Conservation (phyloP, 2,329 filamentous ascomycete species). For the Colletotrichum australisinense region DNA sequence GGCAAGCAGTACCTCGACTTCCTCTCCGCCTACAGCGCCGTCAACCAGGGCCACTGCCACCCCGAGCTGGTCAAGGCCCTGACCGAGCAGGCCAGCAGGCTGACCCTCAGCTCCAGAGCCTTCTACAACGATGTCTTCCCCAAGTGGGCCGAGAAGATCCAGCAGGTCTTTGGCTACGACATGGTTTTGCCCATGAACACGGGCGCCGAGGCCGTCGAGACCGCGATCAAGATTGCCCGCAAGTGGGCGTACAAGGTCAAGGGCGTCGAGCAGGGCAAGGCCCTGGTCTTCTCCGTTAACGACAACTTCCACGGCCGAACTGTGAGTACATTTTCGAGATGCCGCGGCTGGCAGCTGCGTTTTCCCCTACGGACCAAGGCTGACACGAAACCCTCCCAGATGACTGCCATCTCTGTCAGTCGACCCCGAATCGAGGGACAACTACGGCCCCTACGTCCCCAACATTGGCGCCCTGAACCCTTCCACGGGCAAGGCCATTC, state of each 20-base stretch:
- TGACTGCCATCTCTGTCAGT: constrained; percentile 94
- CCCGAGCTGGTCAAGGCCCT: constrained; percentile 93
- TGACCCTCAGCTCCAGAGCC: constrained; percentile 92
- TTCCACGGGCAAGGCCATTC: constrained; percentile 78
- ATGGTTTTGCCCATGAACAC: constrained; percentile 99
- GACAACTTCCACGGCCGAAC: constrained; percentile 98
- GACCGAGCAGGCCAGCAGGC: constrained; percentile 85
- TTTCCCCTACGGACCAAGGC: background rate
- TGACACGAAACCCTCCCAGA: constrained; percentile 49
- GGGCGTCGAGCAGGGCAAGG: constrained; percentile 85
- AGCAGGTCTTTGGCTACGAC: constrained; percentile 90
- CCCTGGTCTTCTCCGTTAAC: constrained; percentile 83
- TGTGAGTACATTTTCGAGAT: constrained; percentile 62
- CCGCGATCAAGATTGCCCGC: constrained; percentile 92
- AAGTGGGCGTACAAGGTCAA: constrained; percentile 99
- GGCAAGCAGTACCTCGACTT: constrained; percentile 97
- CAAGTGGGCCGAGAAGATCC: constrained; percentile 92
- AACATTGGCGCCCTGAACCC: constrained; percentile 84
- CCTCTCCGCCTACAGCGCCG: constrained; percentile 95
- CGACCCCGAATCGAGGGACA: constrained; percentile 93
- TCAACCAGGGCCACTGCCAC: constrained; percentile 98
- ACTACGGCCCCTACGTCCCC: constrained; percentile 96
- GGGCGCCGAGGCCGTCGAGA: constrained; percentile 95
- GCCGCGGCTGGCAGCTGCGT: background rate
- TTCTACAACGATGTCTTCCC: constrained; percentile 99